Evolutionary conservation across 1,284 basidiomycete species (phyloP).

Genomic region (Porphyrellus sp.): DNA sequence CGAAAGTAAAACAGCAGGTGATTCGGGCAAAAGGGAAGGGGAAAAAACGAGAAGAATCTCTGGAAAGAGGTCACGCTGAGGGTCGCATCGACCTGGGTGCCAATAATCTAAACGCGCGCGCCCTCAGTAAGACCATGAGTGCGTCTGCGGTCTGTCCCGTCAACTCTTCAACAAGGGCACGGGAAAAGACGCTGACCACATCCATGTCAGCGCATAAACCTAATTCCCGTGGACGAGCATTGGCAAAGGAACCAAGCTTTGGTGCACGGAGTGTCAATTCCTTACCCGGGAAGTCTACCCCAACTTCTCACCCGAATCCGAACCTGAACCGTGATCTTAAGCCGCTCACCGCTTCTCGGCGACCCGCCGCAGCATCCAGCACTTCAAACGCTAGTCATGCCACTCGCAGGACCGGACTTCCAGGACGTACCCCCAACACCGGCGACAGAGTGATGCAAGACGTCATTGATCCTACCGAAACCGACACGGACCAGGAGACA

Average conservation of each 20-base stretch:
- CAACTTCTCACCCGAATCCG: conserved; percentile 13
- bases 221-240: conserved; percentile 9
- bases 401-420: neutral
- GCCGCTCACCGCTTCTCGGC: conserved; percentile 2
- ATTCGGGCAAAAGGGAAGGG: conserved; percentile 4
- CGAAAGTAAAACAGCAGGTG: conserved; percentile 24
- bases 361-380: neutral
- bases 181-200: neutral
- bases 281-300: conserved; percentile 14
- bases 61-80: neutral
- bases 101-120: neutral
- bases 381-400: neutral
- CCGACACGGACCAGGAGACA: conserved; percentile 22
- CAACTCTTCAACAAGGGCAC: neutral
- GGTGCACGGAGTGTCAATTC: neutral
- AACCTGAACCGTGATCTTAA: conserved; percentile 17
- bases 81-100: neutral
- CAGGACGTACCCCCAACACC: neutral
- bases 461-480: conserved; percentile 21
- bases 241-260: conserved; percentile 15
- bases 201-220: neutral
- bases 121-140: conserved; percentile 25
- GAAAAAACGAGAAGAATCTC: conserved; percentile 6
- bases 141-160: conserved; percentile 15
- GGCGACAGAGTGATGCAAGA: conserved; percentile 17